These are phyloP conservation scores for Marasmius tenuissimus DNA, from an alignment of 1,284 basidiomycete species.

Conservation along the genomic window DNA sequence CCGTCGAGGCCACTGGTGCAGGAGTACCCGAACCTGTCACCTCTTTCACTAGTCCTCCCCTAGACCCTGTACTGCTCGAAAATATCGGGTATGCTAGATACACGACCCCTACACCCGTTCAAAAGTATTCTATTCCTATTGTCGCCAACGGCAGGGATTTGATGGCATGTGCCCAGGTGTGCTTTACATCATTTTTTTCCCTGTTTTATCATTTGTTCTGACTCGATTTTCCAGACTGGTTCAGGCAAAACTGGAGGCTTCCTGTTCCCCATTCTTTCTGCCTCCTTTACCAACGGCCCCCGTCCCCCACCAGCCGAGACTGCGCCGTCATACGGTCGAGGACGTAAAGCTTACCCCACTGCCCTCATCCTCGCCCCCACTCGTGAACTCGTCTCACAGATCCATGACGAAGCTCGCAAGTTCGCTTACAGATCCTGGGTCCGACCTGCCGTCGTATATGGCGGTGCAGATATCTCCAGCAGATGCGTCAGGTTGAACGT, in stretches of 20 bases:
- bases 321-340: conserved; percentile 58
- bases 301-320: conserved; percentile 60
- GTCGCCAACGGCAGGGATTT: conserved; percentile 90
- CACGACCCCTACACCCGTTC: conserved; percentile 94
- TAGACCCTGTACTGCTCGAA: conserved; percentile 92
- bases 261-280: conserved; percentile 98
- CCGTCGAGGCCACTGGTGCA: conserved; percentile 96
- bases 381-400: conserved; percentile 98
- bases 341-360: conserved; percentile 93
- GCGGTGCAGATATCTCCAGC: conserved; percentile 98
- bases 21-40: conserved; percentile 93
- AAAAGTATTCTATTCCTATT: conserved; percentile 99
- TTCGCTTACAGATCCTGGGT: conserved; percentile 99
- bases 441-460: conserved; percentile 97
- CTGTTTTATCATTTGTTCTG: conserved; percentile 17
- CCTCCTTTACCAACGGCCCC: conserved; percentile 88
- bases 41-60: conserved; percentile 86
- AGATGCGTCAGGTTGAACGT: conserved; percentile 93
- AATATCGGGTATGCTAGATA: conserved; percentile 95
- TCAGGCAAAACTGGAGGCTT: conserved; percentile 99
- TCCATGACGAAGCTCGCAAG: conserved; percentile 99
- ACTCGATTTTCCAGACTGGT: conserved; percentile 70
- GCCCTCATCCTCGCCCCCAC: conserved; percentile 97
- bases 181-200: conserved; percentile 11
- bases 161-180: conserved; percentile 97